Conservation (phyloP, 2,329 filamentous ascomycete species). For the Hymenotorrendiella dingleyae region DNA sequence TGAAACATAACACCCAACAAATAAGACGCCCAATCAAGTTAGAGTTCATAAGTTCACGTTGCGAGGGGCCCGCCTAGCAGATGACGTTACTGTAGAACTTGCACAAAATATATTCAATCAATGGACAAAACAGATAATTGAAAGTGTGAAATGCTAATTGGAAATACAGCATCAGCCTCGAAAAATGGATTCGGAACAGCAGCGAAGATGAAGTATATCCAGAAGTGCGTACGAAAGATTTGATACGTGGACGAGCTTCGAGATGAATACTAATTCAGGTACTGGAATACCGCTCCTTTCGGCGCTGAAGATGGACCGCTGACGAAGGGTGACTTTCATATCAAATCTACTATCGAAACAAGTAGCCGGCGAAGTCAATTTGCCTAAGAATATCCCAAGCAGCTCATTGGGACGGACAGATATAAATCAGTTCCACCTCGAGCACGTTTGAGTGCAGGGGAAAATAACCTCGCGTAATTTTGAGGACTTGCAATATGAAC, state of each 20-base stretch:
- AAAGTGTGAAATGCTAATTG: neutral
- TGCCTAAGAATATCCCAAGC: constrained; percentile 1
- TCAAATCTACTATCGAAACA: neutral
- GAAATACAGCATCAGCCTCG: neutral
- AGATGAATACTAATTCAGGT: too few species aligned
- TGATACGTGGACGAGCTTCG: too few species aligned
- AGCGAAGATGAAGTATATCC: neutral
- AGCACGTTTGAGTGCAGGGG: neutral
- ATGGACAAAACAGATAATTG: neutral
- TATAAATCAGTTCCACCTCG: neutral
- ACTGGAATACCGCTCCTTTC: too few species aligned
- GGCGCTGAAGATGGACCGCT: too few species aligned
- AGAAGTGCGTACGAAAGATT: too few species aligned
- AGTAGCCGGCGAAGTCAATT: constrained; percentile 2
- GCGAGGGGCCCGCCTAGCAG: neutral
- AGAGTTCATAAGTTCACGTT: too few species aligned
- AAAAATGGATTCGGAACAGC: neutral
- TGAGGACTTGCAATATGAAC: too few species aligned
- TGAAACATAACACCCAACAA: constrained; percentile 1
- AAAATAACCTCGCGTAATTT: neutral
- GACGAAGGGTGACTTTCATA: neutral
- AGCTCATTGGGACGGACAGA: neutral
- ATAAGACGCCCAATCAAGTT: neutral
- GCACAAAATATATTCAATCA: neutral
- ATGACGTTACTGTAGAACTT: neutral